Evolutionary conservation across 2,329 filamentous ascomycete genomes (phyloP), one percentile per base, ranked within the genome.

Genomic region (Nannizziopsis arthrosporioides): DNA sequence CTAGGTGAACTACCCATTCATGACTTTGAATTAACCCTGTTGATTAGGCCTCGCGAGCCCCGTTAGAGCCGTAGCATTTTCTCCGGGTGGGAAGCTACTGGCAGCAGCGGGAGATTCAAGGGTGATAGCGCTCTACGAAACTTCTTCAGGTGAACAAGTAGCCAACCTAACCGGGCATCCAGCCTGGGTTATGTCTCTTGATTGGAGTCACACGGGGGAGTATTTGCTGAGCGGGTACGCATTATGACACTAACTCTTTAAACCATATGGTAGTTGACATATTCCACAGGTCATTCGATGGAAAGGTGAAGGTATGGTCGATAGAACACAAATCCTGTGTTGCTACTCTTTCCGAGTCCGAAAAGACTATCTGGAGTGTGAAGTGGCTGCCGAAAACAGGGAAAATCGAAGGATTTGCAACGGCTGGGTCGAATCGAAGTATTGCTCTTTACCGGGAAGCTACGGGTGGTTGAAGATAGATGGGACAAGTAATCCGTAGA

Each of bases 261-360:
- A 12, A 42, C 9, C 37, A n/a, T 10, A 17, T 27, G 4, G n/a
- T 9, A 43, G n/a, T 30, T 42, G 35, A 35, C 41, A 42, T 11
- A 14, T 1, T 19, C 2, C 5, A 8, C 15, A 78, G 76, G 42
- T 81, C 84, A 1, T 87, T 93, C 64, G 89, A 96, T 61, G 90
- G 92, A 34, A 95, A 94, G 66, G 86, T 85, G 52, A 95, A 94
- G 67, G 85, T 96, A 27, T 98, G 92, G 92, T 90, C 86, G 27
- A 78, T 95, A 51, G 88, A 94, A 58, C 78, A 81, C 31, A 77
- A 80, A 49, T 74, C 75, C 3, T 96, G 92, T 62, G 92, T 98
- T 39, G 88, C 90, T 10, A 98, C 92, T 8, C 87, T 94, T 63
- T 89, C 83, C 50, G 89, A 96, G 69, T 88, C 85, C 5, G 89